Conservation (phyloP, 805 yeast genomes). For the Ascoidea asiatica region DNA sequence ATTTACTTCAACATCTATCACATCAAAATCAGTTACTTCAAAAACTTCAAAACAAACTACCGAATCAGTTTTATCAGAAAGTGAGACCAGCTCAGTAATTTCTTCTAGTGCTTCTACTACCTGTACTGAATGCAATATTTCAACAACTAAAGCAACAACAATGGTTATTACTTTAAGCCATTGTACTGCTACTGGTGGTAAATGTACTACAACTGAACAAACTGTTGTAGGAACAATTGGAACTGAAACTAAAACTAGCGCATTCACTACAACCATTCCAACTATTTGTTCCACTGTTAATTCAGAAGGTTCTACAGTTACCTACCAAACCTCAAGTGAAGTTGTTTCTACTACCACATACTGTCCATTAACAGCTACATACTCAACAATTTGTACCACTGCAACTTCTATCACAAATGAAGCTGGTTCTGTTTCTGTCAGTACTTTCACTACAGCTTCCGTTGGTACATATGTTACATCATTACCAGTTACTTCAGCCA, state of each 20-base stretch:
- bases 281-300: background rate
- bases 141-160: conserved; percentile 54
- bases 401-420: too few relatives aligned
- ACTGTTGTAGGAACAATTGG: too few relatives aligned
- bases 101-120: conserved; percentile 6
- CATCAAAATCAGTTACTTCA: conserved; percentile 7
- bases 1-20: conserved; percentile 3
- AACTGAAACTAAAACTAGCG: too few relatives aligned
- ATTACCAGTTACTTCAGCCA: too few relatives aligned
- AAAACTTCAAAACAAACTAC: conserved; percentile 3
- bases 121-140: conserved; percentile 49
- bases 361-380: too few relatives aligned
- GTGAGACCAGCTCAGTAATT: conserved; percentile 7
- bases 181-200: conserved; percentile 27
- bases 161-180: conserved; percentile 39
- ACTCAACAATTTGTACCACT: too few relatives aligned
- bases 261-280: too few relatives aligned
- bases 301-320: background rate
- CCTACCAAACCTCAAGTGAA: too few relatives aligned
- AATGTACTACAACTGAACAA: conserved; percentile 10
- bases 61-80: conserved; percentile 1
- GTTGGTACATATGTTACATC: too few relatives aligned
- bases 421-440: too few relatives aligned
- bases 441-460: too few relatives aligned
- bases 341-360: too few relatives aligned